Conservation (phyloP, 352 stramenopile genomes). For the Phytopythium kandeliae region DNA sequence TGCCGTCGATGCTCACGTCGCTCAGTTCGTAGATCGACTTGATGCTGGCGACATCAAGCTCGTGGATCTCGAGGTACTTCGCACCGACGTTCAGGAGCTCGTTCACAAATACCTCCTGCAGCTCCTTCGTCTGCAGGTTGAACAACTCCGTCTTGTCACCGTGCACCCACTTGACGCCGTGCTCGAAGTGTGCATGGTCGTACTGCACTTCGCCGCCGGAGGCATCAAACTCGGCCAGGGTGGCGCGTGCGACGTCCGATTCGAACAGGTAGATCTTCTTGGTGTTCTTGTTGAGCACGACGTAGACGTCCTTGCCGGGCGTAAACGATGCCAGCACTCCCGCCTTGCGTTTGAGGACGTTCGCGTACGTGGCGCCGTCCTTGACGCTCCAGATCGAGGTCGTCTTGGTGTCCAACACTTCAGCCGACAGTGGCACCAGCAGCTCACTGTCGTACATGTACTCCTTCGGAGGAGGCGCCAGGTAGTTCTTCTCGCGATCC, state of each 20-base stretch:
- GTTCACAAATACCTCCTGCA: conserved; percentile 43
- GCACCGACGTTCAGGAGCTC: conserved; percentile 41
- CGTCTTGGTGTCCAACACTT: conserved; percentile 28
- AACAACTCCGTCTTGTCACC: conserved; percentile 38
- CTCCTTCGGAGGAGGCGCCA: conserved; percentile 26
- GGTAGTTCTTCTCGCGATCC: conserved; percentile 36
- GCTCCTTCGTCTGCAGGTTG: conserved; percentile 29
- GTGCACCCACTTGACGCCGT: conserved; percentile 38
- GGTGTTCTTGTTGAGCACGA: conserved; percentile 32
- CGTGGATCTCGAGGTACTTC: conserved; percentile 44
- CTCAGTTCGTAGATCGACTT: conserved; percentile 75
- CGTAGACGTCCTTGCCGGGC: conserved; percentile 50
- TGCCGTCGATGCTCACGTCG: conserved; percentile 59
- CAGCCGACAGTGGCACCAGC: conserved; percentile 28
- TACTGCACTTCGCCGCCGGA: conserved; percentile 35
- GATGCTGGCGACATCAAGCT: conserved; percentile 22
- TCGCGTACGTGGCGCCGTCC: conserved; percentile 27
- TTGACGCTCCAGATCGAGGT: conserved; percentile 28
- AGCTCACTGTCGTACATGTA: conserved; percentile 42
- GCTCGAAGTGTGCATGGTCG: conserved; percentile 34
- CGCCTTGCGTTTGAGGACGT: conserved; percentile 53
- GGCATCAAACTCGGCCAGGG: conserved; percentile 22
- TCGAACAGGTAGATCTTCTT: conserved; percentile 44
- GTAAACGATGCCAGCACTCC: conserved; percentile 49
- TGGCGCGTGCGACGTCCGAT: conserved; percentile 22